A percentile compares a stretch with the other conserved stretches of the same genome.
These are phyloP conservation scores for Platanthera guangdongensis DNA, from an alignment of 106 monocot species.

Conservation along the genomic window DNA sequence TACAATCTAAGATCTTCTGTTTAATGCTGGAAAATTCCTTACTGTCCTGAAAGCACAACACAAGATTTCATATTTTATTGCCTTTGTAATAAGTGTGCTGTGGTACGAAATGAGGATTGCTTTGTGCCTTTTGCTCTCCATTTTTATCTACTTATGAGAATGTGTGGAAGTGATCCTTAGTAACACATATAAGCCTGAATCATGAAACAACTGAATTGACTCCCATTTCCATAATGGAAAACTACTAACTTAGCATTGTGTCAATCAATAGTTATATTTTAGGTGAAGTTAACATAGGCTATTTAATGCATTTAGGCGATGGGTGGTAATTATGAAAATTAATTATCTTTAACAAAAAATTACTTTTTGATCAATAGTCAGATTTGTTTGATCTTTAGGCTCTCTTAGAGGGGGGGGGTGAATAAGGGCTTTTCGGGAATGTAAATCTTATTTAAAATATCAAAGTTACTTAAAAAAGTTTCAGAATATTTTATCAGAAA, in stretches of 20 bases:
- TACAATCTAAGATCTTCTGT: background rate
- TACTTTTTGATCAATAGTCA: background rate
- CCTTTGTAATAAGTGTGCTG: background rate
- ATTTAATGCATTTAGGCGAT: background rate
- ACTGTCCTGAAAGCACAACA: background rate
- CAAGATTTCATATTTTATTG: background rate
- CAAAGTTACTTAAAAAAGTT: no score
- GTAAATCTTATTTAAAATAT: no score
- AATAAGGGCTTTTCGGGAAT: no score
- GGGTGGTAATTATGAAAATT: background rate
- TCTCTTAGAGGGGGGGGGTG: no score
- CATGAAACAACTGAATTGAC: background rate
- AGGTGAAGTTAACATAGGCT: background rate
- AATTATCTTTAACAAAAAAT: no score
- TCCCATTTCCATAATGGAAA: background rate
- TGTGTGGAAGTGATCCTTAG: background rate
- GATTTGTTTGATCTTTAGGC: no score
- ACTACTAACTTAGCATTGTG: background rate
- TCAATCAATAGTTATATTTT: background rate
- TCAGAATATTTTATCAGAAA: no score
- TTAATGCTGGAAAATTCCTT: background rate
- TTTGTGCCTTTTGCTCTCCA: no score
- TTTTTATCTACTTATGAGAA: no score
- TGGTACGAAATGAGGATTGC: background rate
- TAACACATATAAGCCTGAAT: background rate